Evolutionary conservation across 1,139 yeast genomes (phyloP), one percentile per base, ranked within the genome.

Genomic region (Pichia sp.): DNA sequence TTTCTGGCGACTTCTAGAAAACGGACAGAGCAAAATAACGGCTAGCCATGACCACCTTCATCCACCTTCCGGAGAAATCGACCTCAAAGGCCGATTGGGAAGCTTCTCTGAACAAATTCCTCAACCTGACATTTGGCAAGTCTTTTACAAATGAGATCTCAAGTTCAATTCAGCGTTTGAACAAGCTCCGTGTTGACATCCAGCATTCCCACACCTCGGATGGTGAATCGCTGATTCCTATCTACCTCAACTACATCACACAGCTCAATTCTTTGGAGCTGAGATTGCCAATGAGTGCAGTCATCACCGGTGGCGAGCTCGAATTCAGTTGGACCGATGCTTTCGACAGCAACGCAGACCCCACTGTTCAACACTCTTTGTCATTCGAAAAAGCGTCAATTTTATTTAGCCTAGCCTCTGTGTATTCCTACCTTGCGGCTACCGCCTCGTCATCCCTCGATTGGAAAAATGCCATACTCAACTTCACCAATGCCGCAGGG

Each of bases 301-400:
- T 56, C 1, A 13, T 52, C 13, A 13, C 50, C 26, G 15, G 50
- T n/a, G 32, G 42, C 23, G 48, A 52, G 58, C 70, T 87, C 45
- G 77, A 80, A 51, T 92, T 92, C 69, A 78, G 82, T 0, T 93
- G 99, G 99, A 74, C 73, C 60, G 96, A 92, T 67, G 86, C 93
- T 7, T 85, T 82, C 65, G 74, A 74, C 47, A 67, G 74, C 2
- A 69, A 77, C 5, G 79, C 79, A 45, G 31, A 42, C 7, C 72
- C 76, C 45, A 80, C 85, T 8, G 73, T 81, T 0, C 90, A 85
- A 65, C 78, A 77, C 62, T 82, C 88, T 1, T 67, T 90, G 51
- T 92, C 97, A 0, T 92, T 88, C 67, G 99, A 93, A 66, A 93
- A 93, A 71, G 97, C 97, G 1, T 82, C 89, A 34, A 73, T 87